phyloP scores from a whole-genome alignment of 2,329 filamentous ascomycete genomes.

The Colletotrichum somersetense region DNA sequence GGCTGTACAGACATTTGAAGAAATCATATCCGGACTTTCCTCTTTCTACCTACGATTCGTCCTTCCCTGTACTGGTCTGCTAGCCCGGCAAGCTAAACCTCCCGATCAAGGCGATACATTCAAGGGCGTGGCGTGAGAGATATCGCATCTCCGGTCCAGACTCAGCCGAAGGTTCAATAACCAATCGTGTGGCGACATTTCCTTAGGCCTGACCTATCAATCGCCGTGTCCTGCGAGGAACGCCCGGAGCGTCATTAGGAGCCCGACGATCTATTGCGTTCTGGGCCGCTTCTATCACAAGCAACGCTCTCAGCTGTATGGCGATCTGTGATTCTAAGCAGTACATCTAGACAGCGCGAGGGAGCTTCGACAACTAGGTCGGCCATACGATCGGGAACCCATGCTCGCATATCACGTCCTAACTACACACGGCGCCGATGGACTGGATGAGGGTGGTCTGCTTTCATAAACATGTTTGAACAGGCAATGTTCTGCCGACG shows the following conservation, averaged over 20 bases:
- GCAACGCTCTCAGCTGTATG: conserved; percentile 3
- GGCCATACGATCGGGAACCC: conserved; percentile 13
- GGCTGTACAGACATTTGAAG: not conserved
- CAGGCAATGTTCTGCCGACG: not conserved
- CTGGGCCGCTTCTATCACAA: conserved; percentile 23
- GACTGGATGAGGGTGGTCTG: conserved; percentile 1
- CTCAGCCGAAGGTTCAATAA: conserved; percentile 7
- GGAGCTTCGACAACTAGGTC: not conserved
- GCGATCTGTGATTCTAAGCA: conserved; percentile 6
- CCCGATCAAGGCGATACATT: conserved; percentile 17
- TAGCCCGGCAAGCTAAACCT: not conserved
- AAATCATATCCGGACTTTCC: not conserved
- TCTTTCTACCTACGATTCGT: not conserved
- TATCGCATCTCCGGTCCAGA: conserved; percentile 18
- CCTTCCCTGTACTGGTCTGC: too few relatives aligned
- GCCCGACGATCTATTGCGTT: conserved; percentile 28
- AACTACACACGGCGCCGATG: not conserved
- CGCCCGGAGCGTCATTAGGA: conserved; percentile 14
- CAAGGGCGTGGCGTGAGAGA: conserved; percentile 5
- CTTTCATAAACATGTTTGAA: conserved; percentile 3
- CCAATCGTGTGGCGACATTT: conserved; percentile 4
- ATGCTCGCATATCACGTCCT: not conserved
- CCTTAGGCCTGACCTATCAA: too few relatives aligned
- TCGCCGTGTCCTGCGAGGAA: not conserved
- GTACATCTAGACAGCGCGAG: not conserved